Evolutionary conservation across 805 yeast genomes (phyloP).

Genomic region (Candida germanica): DNA sequence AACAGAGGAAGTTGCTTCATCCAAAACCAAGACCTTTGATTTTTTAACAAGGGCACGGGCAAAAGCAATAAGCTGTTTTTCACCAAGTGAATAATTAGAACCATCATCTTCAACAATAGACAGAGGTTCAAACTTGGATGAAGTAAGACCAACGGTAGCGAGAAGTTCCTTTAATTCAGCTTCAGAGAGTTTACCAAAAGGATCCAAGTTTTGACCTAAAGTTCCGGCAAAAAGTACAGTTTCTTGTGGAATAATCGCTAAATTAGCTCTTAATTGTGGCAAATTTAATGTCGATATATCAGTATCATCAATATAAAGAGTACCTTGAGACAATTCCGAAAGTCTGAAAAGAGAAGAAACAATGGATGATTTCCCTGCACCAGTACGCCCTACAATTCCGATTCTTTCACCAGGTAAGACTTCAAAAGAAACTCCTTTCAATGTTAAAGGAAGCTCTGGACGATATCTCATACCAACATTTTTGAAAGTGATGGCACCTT

Average conservation of each 20-base stretch:
- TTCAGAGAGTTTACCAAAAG: slow-evolving; percentile 51
- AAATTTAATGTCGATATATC: slow-evolving; percentile 53
- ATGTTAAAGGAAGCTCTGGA: slow-evolving; percentile 55
- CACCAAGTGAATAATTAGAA: slow-evolving; percentile 71
- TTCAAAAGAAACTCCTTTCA: slow-evolving; percentile 42
- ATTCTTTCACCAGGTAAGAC: slow-evolving; percentile 62
- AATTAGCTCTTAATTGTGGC: slow-evolving; percentile 50
- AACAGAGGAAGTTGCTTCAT: slow-evolving; percentile 79
- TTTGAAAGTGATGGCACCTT: slow-evolving; percentile 46
- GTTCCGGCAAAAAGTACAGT: slow-evolving; percentile 63
- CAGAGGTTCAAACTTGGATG: slow-evolving; percentile 38
- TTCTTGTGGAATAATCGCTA: slow-evolving; percentile 70
- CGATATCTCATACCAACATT: slow-evolving; percentile 55
- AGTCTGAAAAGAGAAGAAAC: slow-evolving; percentile 61
- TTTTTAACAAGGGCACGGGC: slow-evolving; percentile 79
- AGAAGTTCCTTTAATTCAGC: slow-evolving; percentile 55
- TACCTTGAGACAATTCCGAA: slow-evolving; percentile 49
- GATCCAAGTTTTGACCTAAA: slow-evolving; percentile 59
- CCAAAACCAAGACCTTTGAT: slow-evolving; percentile 73
- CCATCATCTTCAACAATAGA: slow-evolving; percentile 64
- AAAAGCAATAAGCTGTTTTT: slow-evolving; percentile 72
- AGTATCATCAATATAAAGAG: slow-evolving; percentile 53
- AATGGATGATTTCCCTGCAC: slow-evolving; percentile 76
- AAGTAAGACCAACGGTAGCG: slow-evolving; percentile 47
- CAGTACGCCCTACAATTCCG: slow-evolving; percentile 88